Evolutionary conservation across 192 early-diverging fungal genomes (phyloP).

Genomic region (Coemansia sp.): DNA sequence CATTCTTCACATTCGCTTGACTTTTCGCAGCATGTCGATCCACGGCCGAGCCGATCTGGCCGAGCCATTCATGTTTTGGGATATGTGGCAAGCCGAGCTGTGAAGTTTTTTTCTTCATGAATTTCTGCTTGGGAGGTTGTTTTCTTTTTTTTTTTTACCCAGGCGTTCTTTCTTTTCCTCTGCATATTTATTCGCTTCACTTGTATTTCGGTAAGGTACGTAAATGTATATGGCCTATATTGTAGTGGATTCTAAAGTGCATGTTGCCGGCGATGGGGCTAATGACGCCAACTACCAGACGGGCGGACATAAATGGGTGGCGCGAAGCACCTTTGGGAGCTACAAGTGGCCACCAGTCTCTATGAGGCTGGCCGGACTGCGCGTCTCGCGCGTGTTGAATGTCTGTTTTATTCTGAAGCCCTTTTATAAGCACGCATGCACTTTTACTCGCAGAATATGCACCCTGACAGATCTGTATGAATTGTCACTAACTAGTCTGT

Average conservation of each 20-base stretch:
- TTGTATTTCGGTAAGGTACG: background rate
- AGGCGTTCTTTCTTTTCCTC: background rate
- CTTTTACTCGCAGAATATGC: background rate
- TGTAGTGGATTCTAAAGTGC: background rate
- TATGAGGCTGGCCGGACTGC: constrained; percentile 42
- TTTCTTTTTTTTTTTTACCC: no score
- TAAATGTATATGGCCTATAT: background rate
- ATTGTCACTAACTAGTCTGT: background rate
- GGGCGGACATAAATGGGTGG: constrained; percentile 53
- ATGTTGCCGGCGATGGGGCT: constrained; percentile 13
- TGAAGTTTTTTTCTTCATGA: background rate
- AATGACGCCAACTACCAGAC: constrained; percentile 51
- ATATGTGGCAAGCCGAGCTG: background rate
- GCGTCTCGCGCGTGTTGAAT: constrained; percentile 52
- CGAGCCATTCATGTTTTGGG: background rate
- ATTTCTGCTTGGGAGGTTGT: no score
- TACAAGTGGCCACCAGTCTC: constrained; percentile 44
- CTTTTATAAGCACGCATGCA: background rate
- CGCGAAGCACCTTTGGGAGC: constrained; percentile 34
- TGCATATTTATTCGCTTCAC: background rate
- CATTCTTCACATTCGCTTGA: no score
- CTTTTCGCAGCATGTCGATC: background rate
- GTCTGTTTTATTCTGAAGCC: constrained; percentile 55
- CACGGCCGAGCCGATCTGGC: background rate
- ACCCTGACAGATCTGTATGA: background rate